phyloP scores from a whole-genome alignment of 2,329 filamentous ascomycete genomes.

The Alternaria novae-zelandiae region DNA sequence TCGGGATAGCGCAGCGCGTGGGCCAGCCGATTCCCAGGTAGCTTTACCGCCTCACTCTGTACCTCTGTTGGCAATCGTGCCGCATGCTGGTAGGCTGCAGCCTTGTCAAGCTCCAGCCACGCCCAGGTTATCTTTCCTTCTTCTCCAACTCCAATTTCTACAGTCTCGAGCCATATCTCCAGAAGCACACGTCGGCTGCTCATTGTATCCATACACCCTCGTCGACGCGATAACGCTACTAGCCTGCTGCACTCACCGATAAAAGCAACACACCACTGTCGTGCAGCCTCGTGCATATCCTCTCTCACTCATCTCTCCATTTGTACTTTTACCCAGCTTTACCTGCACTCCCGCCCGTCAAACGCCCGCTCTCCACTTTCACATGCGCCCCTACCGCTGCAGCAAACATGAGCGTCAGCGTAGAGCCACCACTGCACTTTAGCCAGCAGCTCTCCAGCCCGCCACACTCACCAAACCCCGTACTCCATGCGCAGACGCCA shows the following conservation, averaged over 20 bases:
- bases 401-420: slow-evolving; percentile 49
- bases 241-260: slow-evolving; percentile 10
- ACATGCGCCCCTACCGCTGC: slow-evolving; percentile 16
- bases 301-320: background rate
- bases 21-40: slow-evolving; percentile 21
- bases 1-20: slow-evolving; percentile 24
- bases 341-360: background rate
- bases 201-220: background rate
- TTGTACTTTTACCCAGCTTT: slow-evolving; percentile 6
- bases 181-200: background rate
- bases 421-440: slow-evolving; percentile 49
- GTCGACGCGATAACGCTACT: slow-evolving; percentile 1
- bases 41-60: slow-evolving; percentile 35
- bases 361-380: slow-evolving; percentile 8
- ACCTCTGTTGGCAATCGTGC: slow-evolving; percentile 15
- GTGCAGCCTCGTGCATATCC: slow-evolving; percentile 21
- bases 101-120: slow-evolving; percentile 31
- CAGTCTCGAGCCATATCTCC: background rate
- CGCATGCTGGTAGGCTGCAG: slow-evolving; percentile 29
- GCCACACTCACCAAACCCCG: slow-evolving; percentile 38
- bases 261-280: slow-evolving; percentile 9
- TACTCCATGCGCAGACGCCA: slow-evolving; percentile 35
- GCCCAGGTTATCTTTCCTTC: slow-evolving; percentile 15
- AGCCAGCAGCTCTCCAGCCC: slow-evolving; percentile 42
- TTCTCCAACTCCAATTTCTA: background rate